A percentile compares a stretch with the other conserved stretches of the same genome.
phyloP scores from a whole-genome alignment of 805 yeast genomes.

The Myxozyma vanderwaltii region DNA sequence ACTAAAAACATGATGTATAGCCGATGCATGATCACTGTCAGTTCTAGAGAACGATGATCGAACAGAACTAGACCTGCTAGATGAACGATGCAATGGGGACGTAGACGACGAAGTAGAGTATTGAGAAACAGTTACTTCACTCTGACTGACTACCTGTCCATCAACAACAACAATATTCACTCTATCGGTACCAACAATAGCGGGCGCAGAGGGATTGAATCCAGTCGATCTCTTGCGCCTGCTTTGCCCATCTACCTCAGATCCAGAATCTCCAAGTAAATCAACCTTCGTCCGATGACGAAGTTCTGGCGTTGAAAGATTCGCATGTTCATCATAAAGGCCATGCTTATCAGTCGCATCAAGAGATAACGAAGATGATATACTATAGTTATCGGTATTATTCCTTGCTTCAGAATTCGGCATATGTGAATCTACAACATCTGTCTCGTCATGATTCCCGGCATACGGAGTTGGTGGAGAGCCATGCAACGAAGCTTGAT shows the following conservation, averaged over 20 bases:
- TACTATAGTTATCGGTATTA: constrained; percentile 24
- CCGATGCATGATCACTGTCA: background rate
- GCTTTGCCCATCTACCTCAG: background rate
- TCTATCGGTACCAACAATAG: constrained; percentile 29
- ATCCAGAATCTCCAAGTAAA: background rate
- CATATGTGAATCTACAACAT: constrained; percentile 1
- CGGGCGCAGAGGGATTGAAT: constrained; percentile 27
- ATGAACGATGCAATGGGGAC: constrained; percentile 19
- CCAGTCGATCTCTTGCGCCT: constrained; percentile 25
- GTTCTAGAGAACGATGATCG: constrained; percentile 18
- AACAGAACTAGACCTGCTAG: constrained; percentile 24
- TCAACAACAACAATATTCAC: constrained; percentile 32
- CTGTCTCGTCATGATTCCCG: background rate
- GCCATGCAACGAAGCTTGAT: background rate
- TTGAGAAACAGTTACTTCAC: constrained; percentile 6
- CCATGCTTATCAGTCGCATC: constrained; percentile 25
- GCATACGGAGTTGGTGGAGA: constrained; percentile 1
- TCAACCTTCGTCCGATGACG: constrained; percentile 1
- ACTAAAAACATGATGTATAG: background rate
- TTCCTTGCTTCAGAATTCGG: constrained; percentile 9
- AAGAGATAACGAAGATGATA: constrained; percentile 25
- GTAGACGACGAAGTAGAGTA: constrained; percentile 23
- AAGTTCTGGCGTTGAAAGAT: constrained; percentile 15
- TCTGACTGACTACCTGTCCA: constrained; percentile 26
- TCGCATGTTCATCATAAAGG: constrained; percentile 18